These are phyloP conservation scores for Ascochyta clinopodiicola DNA, from an alignment of 2,329 filamentous ascomycete genomes.

Conservation along the genomic window DNA sequence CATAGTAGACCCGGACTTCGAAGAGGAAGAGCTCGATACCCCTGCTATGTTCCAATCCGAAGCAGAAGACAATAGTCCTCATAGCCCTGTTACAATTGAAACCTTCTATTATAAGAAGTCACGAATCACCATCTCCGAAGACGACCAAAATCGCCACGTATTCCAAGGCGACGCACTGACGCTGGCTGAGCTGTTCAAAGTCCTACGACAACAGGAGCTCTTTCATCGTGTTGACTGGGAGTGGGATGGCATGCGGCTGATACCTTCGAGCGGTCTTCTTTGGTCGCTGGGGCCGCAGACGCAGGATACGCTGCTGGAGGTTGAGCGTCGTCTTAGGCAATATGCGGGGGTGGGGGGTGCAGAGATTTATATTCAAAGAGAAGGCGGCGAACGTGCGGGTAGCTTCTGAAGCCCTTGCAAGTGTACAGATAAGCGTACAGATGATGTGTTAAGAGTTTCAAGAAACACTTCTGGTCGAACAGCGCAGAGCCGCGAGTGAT, in stretches of 20 bases:
- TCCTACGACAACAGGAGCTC: not conserved
- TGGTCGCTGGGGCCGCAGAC: constrained; percentile 5
- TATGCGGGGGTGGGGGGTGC: not conserved
- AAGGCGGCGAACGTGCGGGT: not conserved
- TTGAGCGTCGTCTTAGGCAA: not conserved
- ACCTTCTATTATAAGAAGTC: not conserved
- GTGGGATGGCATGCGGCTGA: constrained; percentile 3
- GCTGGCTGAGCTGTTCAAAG: not conserved
- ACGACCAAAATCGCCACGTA: not conserved
- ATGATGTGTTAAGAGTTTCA: too few relatives aligned
- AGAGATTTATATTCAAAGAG: not conserved
- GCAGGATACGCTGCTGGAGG: not conserved
- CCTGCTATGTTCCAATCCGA: not conserved
- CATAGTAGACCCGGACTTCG: not conserved
- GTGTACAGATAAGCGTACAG: too few relatives aligned
- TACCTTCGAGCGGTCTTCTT: not conserved
- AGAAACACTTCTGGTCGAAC: too few relatives aligned
- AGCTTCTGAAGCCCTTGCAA: too few relatives aligned
- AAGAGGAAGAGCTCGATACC: not conserved
- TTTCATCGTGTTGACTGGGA: not conserved
- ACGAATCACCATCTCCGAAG: not conserved
- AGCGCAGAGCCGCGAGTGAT: too few relatives aligned
- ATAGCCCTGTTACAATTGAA: not conserved
- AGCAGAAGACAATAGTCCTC: not conserved
- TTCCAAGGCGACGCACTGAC: not conserved